Evolutionary conservation across 1,284 basidiomycete species (phyloP).

Genomic region (Vanrija sp.): DNA sequence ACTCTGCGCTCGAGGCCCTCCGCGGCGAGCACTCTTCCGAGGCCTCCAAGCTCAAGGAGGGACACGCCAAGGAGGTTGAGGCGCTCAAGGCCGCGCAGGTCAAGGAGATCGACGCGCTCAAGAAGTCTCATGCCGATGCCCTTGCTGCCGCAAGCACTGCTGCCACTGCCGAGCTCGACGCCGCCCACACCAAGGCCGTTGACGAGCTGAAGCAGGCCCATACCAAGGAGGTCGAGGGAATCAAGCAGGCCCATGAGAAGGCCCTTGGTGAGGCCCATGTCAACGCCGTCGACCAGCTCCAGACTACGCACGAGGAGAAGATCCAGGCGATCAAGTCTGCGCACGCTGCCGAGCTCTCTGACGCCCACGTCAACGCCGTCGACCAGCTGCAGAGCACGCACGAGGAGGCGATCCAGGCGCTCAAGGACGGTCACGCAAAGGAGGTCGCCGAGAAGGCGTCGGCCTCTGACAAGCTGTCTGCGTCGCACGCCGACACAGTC

Average conservation of each 20-base stretch:
- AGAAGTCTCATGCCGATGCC: neutral
- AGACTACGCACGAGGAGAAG: slow-evolving; percentile 10
- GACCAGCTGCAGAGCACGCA: slow-evolving; percentile 18
- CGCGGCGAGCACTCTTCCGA: neutral
- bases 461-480: neutral
- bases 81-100: neutral
- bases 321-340: slow-evolving; percentile 7
- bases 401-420: neutral
- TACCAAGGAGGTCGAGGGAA: slow-evolving; percentile 1
- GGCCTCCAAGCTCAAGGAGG: neutral
- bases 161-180: neutral
- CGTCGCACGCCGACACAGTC: slow-evolving; percentile 19
- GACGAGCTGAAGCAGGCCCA: slow-evolving; percentile 13
- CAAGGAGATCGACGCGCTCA: slow-evolving; percentile 16
- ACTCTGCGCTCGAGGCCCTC: slow-evolving; percentile 1
- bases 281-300: slow-evolving; percentile 20
- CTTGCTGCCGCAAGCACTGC: neutral
- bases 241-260: slow-evolving; percentile 11
- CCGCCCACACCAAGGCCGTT: slow-evolving; percentile 22
- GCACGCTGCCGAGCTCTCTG: slow-evolving; percentile 6
- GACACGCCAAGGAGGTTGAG: neutral
- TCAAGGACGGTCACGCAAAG: slow-evolving; percentile 1
- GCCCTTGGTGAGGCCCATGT: slow-evolving; percentile 11
- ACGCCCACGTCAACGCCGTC: slow-evolving; percentile 21
- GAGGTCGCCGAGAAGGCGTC: neutral